Percentiles rank a stretch among this genome's conserved stretches.
Conservation (phyloP, 2,329 filamentous ascomycete species). For the Cladophialophora exuberans region DNA sequence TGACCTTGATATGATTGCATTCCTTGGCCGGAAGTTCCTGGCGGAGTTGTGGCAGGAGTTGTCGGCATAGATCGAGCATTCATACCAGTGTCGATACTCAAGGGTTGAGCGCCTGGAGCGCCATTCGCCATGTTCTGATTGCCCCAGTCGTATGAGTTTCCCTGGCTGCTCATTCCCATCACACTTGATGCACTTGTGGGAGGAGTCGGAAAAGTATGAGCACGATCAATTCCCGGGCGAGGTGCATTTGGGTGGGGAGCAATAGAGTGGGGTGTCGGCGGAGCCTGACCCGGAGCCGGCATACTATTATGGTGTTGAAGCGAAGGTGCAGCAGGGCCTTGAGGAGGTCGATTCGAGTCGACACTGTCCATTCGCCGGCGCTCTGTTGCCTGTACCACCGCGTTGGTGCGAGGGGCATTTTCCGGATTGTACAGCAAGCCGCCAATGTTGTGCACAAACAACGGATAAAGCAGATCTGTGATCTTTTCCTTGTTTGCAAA, state of each 20-base stretch:
- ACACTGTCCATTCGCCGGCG: slow-evolving; percentile 71
- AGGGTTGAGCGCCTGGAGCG: slow-evolving; percentile 66
- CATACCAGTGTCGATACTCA: slow-evolving; percentile 80
- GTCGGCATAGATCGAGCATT: slow-evolving; percentile 84
- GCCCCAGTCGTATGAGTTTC: slow-evolving; percentile 79
- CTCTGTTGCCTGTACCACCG: slow-evolving; percentile 83
- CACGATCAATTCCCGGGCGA: slow-evolving; percentile 77
- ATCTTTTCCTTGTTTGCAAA: slow-evolving; percentile 99
- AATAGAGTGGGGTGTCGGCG: slow-evolving; percentile 69
- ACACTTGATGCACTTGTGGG: slow-evolving; percentile 91
- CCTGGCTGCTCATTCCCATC: slow-evolving; percentile 73
- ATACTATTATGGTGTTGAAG: slow-evolving; percentile 68
- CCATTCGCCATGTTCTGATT: slow-evolving; percentile 64
- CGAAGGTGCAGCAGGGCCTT: slow-evolving; percentile 60
- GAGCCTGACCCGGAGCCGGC: slow-evolving; percentile 62
- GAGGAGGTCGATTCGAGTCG: slow-evolving; percentile 50
- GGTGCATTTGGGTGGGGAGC: slow-evolving; percentile 60
- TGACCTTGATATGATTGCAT: slow-evolving; percentile 76
- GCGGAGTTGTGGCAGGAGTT: slow-evolving; percentile 88
- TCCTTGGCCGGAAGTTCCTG: slow-evolving; percentile 72
- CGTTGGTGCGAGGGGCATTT: slow-evolving; percentile 79
- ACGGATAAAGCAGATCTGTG: slow-evolving; percentile 88
- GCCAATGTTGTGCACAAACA: slow-evolving; percentile 97
- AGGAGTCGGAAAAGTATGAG: slow-evolving; percentile 91
- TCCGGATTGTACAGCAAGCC: slow-evolving; percentile 90